Evolutionary conservation across 768 basidiomycete species (phyloP).

Genomic region (Pilatotrama ljubarskyi): DNA sequence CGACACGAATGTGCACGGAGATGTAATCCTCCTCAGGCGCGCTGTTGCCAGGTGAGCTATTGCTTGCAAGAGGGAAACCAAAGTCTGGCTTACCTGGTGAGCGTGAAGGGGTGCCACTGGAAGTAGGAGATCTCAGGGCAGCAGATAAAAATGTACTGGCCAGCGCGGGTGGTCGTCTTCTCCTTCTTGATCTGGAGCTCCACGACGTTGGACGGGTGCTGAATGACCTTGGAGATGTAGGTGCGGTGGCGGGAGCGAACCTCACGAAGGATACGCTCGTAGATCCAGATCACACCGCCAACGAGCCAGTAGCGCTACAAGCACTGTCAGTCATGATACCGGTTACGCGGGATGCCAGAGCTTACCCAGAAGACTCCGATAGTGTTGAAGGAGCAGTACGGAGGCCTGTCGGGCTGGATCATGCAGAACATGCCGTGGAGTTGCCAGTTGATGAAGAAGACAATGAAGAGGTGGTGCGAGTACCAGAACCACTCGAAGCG

Average conservation of each 20-base stretch:
- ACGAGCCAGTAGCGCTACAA: slow-evolving; percentile 84
- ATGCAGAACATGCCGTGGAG: slow-evolving; percentile 97
- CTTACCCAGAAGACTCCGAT: slow-evolving; percentile 96
- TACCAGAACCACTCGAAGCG: slow-evolving; percentile 93
- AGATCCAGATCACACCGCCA: slow-evolving; percentile 83
- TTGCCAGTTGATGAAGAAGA: slow-evolving; percentile 95
- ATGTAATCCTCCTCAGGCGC: slow-evolving; percentile 96
- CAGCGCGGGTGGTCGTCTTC: slow-evolving; percentile 76
- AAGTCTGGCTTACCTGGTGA: slow-evolving; percentile 61
- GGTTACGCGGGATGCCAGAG: not conserved
- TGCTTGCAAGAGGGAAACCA: not conserved
- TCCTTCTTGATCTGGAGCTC: slow-evolving; percentile 99
- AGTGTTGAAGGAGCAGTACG: slow-evolving; percentile 80
- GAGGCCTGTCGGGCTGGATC: slow-evolving; percentile 88
- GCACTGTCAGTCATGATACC: slow-evolving; percentile 6
- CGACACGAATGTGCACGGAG: slow-evolving; percentile 89
- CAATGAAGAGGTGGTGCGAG: slow-evolving; percentile 82
- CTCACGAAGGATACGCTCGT: slow-evolving; percentile 90
- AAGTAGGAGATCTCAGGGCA: slow-evolving; percentile 93
- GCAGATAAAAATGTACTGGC: slow-evolving; percentile 90
- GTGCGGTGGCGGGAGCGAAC: slow-evolving; percentile 88
- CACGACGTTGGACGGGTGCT: slow-evolving; percentile 92
- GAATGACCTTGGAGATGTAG: slow-evolving; percentile 91
- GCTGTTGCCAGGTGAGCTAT: slow-evolving; percentile 37
- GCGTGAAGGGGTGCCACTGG: slow-evolving; percentile 97